phyloP scores from a whole-genome alignment of 1,284 basidiomycete genomes.

The Cutaneotrichosporon sp. region DNA sequence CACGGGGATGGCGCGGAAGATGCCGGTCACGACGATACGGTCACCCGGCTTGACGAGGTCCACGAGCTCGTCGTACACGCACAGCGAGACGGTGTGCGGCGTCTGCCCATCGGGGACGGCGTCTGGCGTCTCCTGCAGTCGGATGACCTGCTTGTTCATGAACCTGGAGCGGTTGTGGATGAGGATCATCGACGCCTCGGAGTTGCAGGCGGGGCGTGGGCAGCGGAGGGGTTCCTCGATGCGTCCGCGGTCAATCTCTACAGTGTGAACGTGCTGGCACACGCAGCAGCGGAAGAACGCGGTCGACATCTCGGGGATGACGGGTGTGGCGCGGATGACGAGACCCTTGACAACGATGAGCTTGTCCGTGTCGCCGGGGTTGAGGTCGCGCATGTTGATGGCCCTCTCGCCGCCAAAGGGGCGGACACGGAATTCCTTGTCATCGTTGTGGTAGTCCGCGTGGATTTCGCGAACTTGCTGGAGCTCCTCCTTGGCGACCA shows the following conservation, averaged over 20 bases:
- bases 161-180: constrained; percentile 98
- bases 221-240: constrained; percentile 91
- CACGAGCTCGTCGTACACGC: constrained; percentile 95
- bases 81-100: constrained; percentile 93
- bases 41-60: constrained; percentile 95
- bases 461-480: constrained; percentile 52
- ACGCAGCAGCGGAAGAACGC: constrained; percentile 98
- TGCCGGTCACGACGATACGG: constrained; percentile 85
- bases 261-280: constrained; percentile 90
- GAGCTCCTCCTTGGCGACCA: constrained; percentile 58
- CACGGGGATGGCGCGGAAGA: constrained; percentile 92
- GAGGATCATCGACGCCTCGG: constrained; percentile 85
- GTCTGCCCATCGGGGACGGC: constrained; percentile 98
- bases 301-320: constrained; percentile 97
- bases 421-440: constrained; percentile 83
- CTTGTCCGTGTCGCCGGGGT: constrained; percentile 93
- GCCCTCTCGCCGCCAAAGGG: constrained; percentile 76
- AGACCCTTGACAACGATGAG: constrained; percentile 93
- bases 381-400: constrained; percentile 88
- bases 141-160: constrained; percentile 90
- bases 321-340: constrained; percentile 94
- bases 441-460: constrained; percentile 65
- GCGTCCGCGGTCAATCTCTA: constrained; percentile 92
- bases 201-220: constrained; percentile 86
- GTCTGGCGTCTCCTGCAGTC: constrained; percentile 96